phyloP scores from a whole-genome alignment of 371 early-diverging fungal genomes.

The Zychaea mexicana region DNA sequence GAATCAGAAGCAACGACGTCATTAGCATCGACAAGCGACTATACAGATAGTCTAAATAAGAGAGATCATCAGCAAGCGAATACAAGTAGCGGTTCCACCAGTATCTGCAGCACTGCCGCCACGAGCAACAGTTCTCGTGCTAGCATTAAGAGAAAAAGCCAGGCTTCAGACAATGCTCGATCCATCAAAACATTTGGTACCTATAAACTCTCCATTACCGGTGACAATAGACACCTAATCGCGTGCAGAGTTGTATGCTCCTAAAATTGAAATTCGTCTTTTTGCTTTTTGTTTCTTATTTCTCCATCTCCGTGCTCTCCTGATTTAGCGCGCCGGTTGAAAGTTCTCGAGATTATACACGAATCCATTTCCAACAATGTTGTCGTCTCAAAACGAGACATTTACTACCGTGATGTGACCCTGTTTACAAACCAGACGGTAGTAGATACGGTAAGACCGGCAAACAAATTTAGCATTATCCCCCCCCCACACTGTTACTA shows the following conservation, averaged over 20 bases:
- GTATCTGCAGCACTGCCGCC: not conserved
- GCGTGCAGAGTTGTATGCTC: not conserved
- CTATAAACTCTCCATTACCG: not conserved
- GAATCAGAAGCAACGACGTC: too few relatives aligned
- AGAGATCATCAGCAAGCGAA: too few relatives aligned
- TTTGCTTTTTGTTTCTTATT: not conserved
- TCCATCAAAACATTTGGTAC: conserved; percentile 11
- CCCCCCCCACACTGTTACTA: not conserved
- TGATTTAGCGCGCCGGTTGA: conserved; percentile 38
- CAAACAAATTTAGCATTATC: not conserved
- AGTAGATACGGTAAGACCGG: conserved; percentile 33
- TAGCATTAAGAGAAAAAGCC: too few relatives aligned
- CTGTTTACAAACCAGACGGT: conserved; percentile 36
- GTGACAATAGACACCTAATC: not conserved
- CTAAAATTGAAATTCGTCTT: not conserved
- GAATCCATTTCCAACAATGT: conserved; percentile 36
- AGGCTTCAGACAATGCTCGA: not conserved
- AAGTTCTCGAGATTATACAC: conserved; percentile 45
- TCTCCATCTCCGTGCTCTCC: not conserved
- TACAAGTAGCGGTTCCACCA: not conserved
- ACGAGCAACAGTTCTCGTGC: not conserved
- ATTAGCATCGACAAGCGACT: too few relatives aligned
- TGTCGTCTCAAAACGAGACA: conserved; percentile 44
- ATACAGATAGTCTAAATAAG: too few relatives aligned
- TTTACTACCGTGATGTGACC: conserved; percentile 45